These are phyloP conservation scores for Aureobasidium musti DNA, from an alignment of 2,329 filamentous ascomycete species.

Conservation along the genomic window DNA sequence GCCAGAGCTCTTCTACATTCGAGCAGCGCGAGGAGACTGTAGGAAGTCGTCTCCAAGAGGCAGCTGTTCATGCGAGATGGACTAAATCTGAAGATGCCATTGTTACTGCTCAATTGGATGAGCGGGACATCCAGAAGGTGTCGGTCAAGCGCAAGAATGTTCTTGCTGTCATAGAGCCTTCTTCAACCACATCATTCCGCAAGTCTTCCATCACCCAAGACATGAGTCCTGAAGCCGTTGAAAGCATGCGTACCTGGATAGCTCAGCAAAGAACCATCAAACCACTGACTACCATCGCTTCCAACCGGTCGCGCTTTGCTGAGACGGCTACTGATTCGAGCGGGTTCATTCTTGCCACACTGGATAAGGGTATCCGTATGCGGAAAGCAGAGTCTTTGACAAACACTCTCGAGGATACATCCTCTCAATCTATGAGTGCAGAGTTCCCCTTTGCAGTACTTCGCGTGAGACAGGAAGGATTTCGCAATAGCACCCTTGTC, in stretches of 20 bases:
- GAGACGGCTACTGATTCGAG: conserved; percentile 49
- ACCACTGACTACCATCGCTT: conserved; percentile 51
- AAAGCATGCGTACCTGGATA: conserved; percentile 48
- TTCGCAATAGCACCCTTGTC: conserved; percentile 44
- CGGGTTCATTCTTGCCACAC: conserved; percentile 51
- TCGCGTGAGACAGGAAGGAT: conserved; percentile 53
- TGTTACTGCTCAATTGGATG: conserved; percentile 12
- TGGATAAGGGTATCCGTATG: conserved; percentile 53
- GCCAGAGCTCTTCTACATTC: conserved; percentile 29
- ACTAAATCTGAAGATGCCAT: conserved; percentile 31
- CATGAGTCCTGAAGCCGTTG: conserved; percentile 33
- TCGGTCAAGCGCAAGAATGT: conserved; percentile 45
- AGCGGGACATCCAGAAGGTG: conserved; percentile 5
- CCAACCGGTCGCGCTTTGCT: conserved; percentile 51
- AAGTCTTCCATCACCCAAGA: conserved; percentile 34
- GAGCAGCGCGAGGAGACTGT: conserved; percentile 39
- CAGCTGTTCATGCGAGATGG: conserved; percentile 43
- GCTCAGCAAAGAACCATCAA: conserved; percentile 46
- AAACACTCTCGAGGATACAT: conserved; percentile 10
- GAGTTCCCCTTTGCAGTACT: conserved; percentile 56
- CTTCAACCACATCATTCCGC: conserved; percentile 29
- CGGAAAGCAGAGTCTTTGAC: conserved; percentile 32
- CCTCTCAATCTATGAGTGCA: conserved; percentile 28
- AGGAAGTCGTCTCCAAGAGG: conserved; percentile 40
- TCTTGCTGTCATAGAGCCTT: conserved; percentile 44